Conservation (phyloP, 1,284 basidiomycete genomes). For the Bjerkandera adusta region DNA sequence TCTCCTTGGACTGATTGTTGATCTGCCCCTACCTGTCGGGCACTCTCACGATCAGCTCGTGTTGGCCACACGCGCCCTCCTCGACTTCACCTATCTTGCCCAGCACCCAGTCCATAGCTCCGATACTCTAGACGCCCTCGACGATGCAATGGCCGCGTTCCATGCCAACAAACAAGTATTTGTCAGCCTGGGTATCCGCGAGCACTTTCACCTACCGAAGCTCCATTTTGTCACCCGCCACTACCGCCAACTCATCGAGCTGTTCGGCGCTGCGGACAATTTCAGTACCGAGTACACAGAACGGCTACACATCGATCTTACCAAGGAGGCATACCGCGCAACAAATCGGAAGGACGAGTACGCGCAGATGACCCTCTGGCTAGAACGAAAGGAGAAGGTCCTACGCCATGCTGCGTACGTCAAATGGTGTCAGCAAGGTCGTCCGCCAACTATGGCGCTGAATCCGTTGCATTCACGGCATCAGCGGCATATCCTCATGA, state of each 20-base stretch:
- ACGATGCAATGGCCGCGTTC: constrained; percentile 23
- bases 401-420: constrained; percentile 23
- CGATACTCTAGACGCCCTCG: constrained; percentile 21
- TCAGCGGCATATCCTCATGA: constrained; percentile 19
- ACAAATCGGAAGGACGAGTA: constrained; percentile 33
- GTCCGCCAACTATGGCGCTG: not conserved
- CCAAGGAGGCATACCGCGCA: constrained; percentile 27
- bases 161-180: constrained; percentile 30
- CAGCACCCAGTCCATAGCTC: constrained; percentile 27
- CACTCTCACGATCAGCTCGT: constrained; percentile 2
- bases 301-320: constrained; percentile 21
- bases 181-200: constrained; percentile 23
- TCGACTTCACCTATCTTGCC: constrained; percentile 26
- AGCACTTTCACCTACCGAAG: constrained; percentile 29
- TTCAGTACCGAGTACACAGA: constrained; percentile 26
- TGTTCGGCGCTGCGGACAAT: constrained; percentile 23
- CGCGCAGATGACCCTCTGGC: constrained; percentile 36
- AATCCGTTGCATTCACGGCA: not conserved
- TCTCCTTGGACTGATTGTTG: constrained; percentile 19
- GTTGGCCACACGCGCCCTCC: constrained; percentile 18
- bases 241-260: constrained; percentile 19
- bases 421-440: constrained; percentile 19
- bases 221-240: constrained; percentile 25
- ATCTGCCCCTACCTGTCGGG: constrained; percentile 9
- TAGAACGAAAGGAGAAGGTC: constrained; percentile 31